Evolutionary conservation across 441 rosid species (phyloP).

Genomic region (Erodium moschatum): DNA sequence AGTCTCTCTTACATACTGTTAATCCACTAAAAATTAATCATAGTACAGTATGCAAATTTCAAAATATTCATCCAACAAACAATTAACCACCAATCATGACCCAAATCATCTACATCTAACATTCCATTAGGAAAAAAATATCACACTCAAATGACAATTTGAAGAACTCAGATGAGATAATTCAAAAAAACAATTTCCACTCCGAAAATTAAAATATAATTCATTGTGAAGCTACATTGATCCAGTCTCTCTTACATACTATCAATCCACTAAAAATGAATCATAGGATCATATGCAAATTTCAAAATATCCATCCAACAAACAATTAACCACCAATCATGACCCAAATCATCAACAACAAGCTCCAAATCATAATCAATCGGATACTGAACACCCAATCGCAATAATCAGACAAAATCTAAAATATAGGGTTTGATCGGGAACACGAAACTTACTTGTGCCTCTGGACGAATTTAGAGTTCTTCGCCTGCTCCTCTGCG

Average conservation of each 20-base stretch:
- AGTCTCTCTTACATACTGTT: too few species aligned
- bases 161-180: background rate
- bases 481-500: slow-evolving; percentile 82
- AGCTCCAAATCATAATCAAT: background rate
- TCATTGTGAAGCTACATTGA: too few species aligned
- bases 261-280: too few species aligned
- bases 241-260: too few species aligned
- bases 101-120: background rate
- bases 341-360: background rate
- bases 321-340: background rate
- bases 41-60: too few species aligned
- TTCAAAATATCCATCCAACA: background rate
- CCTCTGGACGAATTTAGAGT: slow-evolving; percentile 61
- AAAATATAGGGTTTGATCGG: background rate
- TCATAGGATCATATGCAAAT: too few species aligned
- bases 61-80: background rate
- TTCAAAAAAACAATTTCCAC: background rate
- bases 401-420: background rate
- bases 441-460: slow-evolving; percentile 35
- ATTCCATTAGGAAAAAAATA: background rate
- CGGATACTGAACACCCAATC: background rate
- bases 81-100: background rate
- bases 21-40: too few species aligned
- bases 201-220: too few species aligned
- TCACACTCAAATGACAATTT: background rate